Conservation (phyloP, 306 rosid genomes). For the Prunus campanulata region DNA sequence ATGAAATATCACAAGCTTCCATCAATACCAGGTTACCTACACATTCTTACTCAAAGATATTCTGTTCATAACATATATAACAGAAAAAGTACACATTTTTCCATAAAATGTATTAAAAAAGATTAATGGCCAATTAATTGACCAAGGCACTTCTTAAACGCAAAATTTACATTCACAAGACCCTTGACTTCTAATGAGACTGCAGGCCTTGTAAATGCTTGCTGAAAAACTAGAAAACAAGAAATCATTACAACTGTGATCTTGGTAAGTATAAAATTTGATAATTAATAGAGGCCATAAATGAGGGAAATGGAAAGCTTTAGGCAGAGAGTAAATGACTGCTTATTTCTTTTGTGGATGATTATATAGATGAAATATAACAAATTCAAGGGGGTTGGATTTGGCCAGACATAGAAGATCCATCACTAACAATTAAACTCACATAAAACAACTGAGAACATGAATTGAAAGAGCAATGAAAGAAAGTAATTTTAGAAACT, state of each 20-base stretch:
- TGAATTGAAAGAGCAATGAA: conserved; percentile 14
- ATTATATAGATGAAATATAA: not conserved
- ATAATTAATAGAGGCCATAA: not conserved
- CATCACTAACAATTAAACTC: conserved; percentile 15
- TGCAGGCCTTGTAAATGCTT: not conserved
- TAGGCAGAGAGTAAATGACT: too few species aligned
- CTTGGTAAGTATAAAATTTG: not conserved
- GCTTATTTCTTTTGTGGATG: too few species aligned
- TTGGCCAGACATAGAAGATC: not conserved
- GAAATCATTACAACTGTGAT: not conserved
- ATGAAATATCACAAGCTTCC: conserved; percentile 19
- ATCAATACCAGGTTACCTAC: conserved; percentile 2
- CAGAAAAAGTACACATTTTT: not conserved
- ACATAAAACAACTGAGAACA: not conserved
- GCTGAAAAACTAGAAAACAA: not conserved
- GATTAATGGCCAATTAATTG: not conserved
- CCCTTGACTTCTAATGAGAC: not conserved
- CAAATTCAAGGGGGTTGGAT: not conserved
- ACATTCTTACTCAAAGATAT: conserved; percentile 19
- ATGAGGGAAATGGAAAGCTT: not conserved
- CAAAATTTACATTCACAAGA: not conserved
- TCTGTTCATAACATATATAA: not conserved
- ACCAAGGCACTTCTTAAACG: too few species aligned
- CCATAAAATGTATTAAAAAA: not conserved
- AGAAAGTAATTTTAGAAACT: conserved; percentile 17